Evolutionary conservation across 805 yeast species (phyloP), one percentile per base, ranked within the genome.

Genomic region (Candida ovalis): DNA sequence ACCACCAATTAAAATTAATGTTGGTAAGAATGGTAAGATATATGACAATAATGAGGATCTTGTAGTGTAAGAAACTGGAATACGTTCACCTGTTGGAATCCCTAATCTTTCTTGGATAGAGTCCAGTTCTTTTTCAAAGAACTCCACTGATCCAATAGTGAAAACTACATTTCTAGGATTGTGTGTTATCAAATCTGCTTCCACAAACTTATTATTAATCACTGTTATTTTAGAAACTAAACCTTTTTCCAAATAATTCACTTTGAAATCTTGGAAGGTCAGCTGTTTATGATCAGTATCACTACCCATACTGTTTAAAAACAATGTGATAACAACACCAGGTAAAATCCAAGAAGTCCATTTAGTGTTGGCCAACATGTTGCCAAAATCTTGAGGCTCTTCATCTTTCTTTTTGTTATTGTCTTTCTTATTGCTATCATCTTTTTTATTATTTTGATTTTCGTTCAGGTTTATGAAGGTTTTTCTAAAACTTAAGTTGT

Each of bases 241-340:
- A 4, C 90, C 90, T 58, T 82, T 86, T 52, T 85, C 87, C 51
- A 94, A 73, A 59, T 83, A 84, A 42, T 82, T 75, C 4, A 83
- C 73, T 38, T 88, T 78, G 71, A 94, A 92, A 61, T 92, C 96
- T 70, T 94, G 98, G 85, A 90, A 94, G 2, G 97, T 82, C 50
- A 92, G 74, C 60, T 88, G 64, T 40, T 59, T 54, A 15, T 52
- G 44, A 33, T 55, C 64, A 6, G 50, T 43, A 9, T 45, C 50
- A 4, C 52, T 50, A 2, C 52, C 21, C 8, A 49, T 38, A 19
- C 56, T 52, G 30, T 56, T 52, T n/a, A 60, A 40, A 19, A 62
- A 33, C 15, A 59, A 39, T 1, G 66, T 52, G 24, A 58, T 42
- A 3, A 60, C 57, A 17, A 62, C n/a, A 2, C 67, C 54, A 4